These are phyloP conservation scores for Abelmoschus esculentus DNA, from an alignment of 345 rosid species.

Conservation along the genomic window DNA sequence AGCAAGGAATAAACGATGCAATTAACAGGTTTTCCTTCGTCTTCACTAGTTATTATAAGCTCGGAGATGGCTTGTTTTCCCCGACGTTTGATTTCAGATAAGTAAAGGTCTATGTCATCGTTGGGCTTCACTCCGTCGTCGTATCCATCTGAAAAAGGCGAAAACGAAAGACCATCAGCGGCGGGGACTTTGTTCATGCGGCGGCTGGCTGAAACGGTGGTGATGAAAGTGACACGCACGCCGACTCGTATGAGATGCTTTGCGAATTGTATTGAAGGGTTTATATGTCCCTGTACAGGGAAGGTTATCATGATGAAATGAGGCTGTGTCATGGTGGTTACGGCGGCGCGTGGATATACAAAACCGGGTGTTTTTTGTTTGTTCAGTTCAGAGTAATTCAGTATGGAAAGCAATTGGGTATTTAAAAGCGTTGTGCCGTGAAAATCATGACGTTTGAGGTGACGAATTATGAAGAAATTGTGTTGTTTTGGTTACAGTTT, in stretches of 20 bases:
- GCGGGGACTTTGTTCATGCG: slow-evolving; percentile 26
- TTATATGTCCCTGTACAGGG: slow-evolving; percentile 65
- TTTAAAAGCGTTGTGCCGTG: not conserved
- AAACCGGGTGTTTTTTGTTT: no score
- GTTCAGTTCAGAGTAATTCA: not conserved
- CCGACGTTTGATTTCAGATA: slow-evolving; percentile 31
- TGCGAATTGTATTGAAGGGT: slow-evolving; percentile 53
- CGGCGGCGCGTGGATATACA: not conserved
- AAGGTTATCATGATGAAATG: slow-evolving; percentile 43
- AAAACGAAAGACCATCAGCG: slow-evolving; percentile 33
- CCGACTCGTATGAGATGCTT: slow-evolving; percentile 46
- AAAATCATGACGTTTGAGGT: not conserved
- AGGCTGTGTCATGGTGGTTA: slow-evolving; percentile 18
- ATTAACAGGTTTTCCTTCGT: slow-evolving; percentile 22
- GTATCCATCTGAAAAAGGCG: slow-evolving; percentile 51
- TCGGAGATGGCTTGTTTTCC: slow-evolving; percentile 35
- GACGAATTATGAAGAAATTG: not conserved
- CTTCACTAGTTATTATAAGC: slow-evolving; percentile 14
- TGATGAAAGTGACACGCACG: slow-evolving; percentile 42
- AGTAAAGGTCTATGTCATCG: slow-evolving; percentile 16
- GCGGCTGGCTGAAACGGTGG: slow-evolving; percentile 30
- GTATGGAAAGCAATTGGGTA: no score
- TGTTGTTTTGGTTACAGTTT: not conserved
- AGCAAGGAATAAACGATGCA: slow-evolving; percentile 42
- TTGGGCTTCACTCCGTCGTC: slow-evolving; percentile 43